A percentile compares a stretch with the other conserved stretches of the same genome.
Evolutionary conservation across 805 yeast genomes (phyloP).

Genomic region (Teunomyces cretensis): DNA sequence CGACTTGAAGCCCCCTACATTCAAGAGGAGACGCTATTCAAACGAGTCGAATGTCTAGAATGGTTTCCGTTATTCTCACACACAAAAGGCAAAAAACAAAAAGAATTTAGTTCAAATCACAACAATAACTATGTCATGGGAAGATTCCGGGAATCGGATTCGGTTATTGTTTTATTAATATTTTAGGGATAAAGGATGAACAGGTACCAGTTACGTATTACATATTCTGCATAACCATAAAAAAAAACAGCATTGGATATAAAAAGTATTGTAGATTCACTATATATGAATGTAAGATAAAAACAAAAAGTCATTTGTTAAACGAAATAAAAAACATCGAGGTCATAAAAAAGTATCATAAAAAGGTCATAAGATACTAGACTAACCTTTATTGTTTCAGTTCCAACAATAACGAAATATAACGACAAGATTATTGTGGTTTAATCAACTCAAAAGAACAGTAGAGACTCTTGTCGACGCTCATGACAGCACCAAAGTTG

Average conservation of each 20-base stretch:
- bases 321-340: conserved; percentile 3
- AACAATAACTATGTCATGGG: not conserved
- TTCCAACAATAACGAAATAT: conserved; percentile 5
- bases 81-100: not conserved
- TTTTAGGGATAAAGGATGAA: not conserved
- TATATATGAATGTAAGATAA: conserved; percentile 8
- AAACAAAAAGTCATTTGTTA: conserved; percentile 1
- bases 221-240: not conserved
- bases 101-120: not conserved
- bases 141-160: not conserved
- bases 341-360: not conserved
- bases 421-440: conserved; percentile 36
- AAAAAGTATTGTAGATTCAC: not conserved
- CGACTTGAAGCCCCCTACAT: conserved; percentile 17
- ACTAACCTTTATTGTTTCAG: not conserved
- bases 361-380: not conserved
- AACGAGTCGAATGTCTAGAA: not conserved
- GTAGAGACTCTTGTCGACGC: conserved; percentile 63
- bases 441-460: conserved; percentile 72
- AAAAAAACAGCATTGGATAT: conserved; percentile 1
- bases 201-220: not conserved
- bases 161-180: not conserved
- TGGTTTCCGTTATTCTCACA: too few species aligned
- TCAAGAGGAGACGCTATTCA: conserved; percentile 14
- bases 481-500: conserved; percentile 79